Base-by-base conservation (phyloP, 768 basidiomycete genomes). In the Cystofilobasidium capitatum region DNA sequence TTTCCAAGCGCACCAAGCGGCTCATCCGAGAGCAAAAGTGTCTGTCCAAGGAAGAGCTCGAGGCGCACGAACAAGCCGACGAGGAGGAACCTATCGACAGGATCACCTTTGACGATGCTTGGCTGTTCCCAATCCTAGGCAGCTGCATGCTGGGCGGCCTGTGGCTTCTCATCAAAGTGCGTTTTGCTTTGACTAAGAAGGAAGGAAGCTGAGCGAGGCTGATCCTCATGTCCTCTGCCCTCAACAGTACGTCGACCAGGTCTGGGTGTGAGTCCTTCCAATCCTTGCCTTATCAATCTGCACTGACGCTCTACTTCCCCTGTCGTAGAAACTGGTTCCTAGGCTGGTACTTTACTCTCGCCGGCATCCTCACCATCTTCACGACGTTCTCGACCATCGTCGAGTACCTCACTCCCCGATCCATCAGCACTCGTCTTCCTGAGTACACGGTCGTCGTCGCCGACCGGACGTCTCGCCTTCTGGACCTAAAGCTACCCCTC, bases 161-260 rank as follows among this genome's bases (percentile, higher is more conserved):
- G 12, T 76, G 71, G 59, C 66, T 74, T n/a, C 64, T 70, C 10
- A 74, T 77, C 72, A 73, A 74, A 49, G 66, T 68, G 33, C 13
- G 61, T 36, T 17, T 1, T 74, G 72, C 47, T 62, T 74, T 22
- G 60, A 61, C 57, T 70, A 82, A 71, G 84, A 85, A 66, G 89
- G 88, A 86, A 84, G 94, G 65, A 93, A 93, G 77, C 13, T 22
- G 45, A 12, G 83, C 33, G 33, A n/a, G 82, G 81, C 71, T 91
- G 7, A 79, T 94, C 29, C 86, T 76, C 22, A 70, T 73, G 0
- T 78, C 78, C 62, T 75, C 78, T 45, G 17, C 40, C 12, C 39
- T 31, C 1, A 1, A 2, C 39, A 69, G 70, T 69, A 62, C 26
- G 39, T 69, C 35, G 59, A 66, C 55, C 26, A 29, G 36, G 20